Evolutionary conservation across 345 rosid species (phyloP).

Genomic region (Aquilaria malaccensis): DNA sequence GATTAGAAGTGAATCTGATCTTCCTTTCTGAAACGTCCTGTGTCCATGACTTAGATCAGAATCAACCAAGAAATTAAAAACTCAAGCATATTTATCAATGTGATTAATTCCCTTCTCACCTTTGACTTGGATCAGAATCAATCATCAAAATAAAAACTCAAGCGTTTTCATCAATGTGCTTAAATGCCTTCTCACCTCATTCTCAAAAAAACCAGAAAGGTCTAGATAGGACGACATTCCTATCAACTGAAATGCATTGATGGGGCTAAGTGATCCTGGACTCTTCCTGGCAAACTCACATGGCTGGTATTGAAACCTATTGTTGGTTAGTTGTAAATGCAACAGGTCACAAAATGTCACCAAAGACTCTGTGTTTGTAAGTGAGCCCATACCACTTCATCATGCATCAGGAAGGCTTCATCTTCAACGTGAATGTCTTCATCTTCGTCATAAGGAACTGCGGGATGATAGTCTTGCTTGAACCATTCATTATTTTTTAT

Average conservation of each 20-base stretch:
- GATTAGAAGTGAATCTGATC: slow-evolving; percentile 84
- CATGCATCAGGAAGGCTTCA: slow-evolving; percentile 38
- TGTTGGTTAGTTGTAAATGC: background rate
- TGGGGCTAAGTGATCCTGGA: slow-evolving; percentile 46
- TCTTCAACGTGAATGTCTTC: slow-evolving; percentile 46
- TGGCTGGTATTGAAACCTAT: slow-evolving; percentile 24
- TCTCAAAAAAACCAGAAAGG: slow-evolving; percentile 88
- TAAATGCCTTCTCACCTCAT: slow-evolving; percentile 46
- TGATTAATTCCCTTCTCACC: background rate
- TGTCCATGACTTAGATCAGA: background rate
- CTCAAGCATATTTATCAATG: background rate
- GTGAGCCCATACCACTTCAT: slow-evolving; percentile 42
- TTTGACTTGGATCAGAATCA: background rate
- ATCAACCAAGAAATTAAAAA: background rate
- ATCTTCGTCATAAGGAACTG: slow-evolving; percentile 62
- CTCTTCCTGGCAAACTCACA: slow-evolving; percentile 33
- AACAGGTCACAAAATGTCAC: slow-evolving; percentile 5
- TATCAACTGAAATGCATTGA: slow-evolving; percentile 88
- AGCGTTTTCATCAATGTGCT: too few relatives aligned
- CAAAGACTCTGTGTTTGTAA: background rate
- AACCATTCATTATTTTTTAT: slow-evolving; percentile 83
- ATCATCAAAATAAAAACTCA: background rate
- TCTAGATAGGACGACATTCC: slow-evolving; percentile 97
- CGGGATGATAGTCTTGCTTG: slow-evolving; percentile 51
- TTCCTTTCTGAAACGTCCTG: slow-evolving; percentile 91